Percentiles rank a stretch among this genome's conserved stretches.
These are phyloP conservation scores for Metarhizium album DNA, from an alignment of 2,329 filamentous ascomycete species.

Conservation along the genomic window DNA sequence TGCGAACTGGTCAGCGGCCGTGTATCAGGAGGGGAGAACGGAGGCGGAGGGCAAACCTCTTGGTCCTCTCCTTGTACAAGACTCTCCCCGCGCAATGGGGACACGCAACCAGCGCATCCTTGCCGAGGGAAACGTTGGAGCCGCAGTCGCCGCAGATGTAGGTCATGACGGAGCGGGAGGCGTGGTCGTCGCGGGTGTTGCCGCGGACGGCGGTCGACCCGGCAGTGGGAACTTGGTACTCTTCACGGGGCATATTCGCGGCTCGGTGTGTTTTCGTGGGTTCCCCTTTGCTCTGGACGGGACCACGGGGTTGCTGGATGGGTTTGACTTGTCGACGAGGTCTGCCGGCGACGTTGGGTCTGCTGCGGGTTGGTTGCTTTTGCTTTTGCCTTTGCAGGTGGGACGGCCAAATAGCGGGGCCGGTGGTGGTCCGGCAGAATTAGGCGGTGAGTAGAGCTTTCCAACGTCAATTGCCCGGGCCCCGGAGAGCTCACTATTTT, in stretches of 20 bases:
- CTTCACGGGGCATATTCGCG: slow-evolving; percentile 54
- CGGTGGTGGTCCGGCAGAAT: slow-evolving; percentile 14
- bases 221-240: slow-evolving; percentile 61
- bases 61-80: slow-evolving; percentile 94
- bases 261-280: not conserved
- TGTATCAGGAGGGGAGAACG: not conserved
- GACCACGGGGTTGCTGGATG: not conserved
- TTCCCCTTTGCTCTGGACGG: too few relatives aligned
- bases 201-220: slow-evolving; percentile 29
- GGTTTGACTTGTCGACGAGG: not conserved
- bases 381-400: too few relatives aligned
- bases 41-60: slow-evolving; percentile 54
- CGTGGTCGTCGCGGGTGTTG: slow-evolving; percentile 27
- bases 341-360: not conserved
- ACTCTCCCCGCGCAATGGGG: slow-evolving; percentile 77
- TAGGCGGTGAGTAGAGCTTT: slow-evolving; percentile 9
- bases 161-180: slow-evolving; percentile 25
- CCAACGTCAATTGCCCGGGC: too few relatives aligned
- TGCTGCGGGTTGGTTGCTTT: too few relatives aligned
- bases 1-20: slow-evolving; percentile 23
- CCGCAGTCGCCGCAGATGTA: slow-evolving; percentile 36
- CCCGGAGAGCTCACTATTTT: rapidly evolving
- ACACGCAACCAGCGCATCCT: slow-evolving; percentile 39
- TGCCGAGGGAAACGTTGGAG: slow-evolving; percentile 27
- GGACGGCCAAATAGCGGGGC: slow-evolving; percentile 10